Conservation (phyloP, 169 alveolate species). For the Toxoplasma gondii region DNA sequence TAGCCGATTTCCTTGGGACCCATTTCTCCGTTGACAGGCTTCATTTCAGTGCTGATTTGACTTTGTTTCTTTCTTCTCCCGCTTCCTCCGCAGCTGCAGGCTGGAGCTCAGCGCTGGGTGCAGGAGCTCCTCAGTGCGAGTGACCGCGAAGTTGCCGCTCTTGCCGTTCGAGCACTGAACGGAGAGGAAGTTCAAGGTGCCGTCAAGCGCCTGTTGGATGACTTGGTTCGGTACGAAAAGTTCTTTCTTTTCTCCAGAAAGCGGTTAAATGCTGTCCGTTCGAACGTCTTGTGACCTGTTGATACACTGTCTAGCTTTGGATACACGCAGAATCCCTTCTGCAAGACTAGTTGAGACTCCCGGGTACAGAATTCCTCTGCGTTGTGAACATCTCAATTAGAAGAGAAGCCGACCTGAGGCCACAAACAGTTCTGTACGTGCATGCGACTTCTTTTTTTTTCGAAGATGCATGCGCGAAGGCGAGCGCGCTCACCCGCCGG, state of each 20-base stretch:
- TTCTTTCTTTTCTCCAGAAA: neutral
- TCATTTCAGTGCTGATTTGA: neutral
- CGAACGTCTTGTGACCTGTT: too few species aligned
- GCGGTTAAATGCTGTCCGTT: too few species aligned
- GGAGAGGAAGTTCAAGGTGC: neutral
- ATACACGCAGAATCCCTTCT: too few species aligned
- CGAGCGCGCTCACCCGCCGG: too few species aligned
- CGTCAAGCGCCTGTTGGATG: neutral
- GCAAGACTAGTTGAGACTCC: too few species aligned
- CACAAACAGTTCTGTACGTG: too few species aligned
- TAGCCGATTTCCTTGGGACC: neutral
- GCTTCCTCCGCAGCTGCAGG: neutral
- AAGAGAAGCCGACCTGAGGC: too few species aligned
- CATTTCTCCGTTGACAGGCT: neutral
- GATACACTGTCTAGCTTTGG: too few species aligned
- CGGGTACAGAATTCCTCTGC: too few species aligned
- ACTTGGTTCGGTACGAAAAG: neutral
- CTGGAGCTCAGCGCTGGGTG: conserved; percentile 22
- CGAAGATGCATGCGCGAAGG: too few species aligned
- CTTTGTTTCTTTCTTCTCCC: neutral
- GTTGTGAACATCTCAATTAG: too few species aligned
- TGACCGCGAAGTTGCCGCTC: neutral
- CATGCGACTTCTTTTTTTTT: too few species aligned
- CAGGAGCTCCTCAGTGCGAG: conserved; percentile 17
- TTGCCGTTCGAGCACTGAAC: neutral